Evolutionary conservation across 164 flowering plant species (phyloP).

Genomic region (Vitis riparia): DNA sequence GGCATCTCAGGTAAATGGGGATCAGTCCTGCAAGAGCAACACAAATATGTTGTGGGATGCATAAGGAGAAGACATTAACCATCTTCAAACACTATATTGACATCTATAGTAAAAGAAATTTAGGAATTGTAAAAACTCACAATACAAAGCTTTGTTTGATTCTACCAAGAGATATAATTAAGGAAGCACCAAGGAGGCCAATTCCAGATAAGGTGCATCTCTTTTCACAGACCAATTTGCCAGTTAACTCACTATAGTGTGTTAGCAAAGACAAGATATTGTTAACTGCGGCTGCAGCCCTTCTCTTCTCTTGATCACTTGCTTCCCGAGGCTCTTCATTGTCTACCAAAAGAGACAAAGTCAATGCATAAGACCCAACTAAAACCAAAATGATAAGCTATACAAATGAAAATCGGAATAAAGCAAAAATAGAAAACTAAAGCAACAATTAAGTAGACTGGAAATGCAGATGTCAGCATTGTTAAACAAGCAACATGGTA

Average conservation of each 20-base stretch:
- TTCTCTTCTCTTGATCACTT: conserved; percentile 71
- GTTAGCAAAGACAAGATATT: conserved; percentile 66
- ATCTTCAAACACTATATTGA: conserved; percentile 1
- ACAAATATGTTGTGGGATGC: conserved; percentile 15
- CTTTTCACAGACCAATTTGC: conserved; percentile 64
- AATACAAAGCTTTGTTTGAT: conserved; percentile 99
- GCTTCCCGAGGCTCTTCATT: conserved; percentile 69
- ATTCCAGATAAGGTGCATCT: conserved; percentile 45
- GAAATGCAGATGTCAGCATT: too few species aligned
- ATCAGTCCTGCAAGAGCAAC: conserved; percentile 58
- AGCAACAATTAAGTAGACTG: background rate
- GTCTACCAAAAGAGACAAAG: conserved; percentile 42
- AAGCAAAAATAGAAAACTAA: background rate
- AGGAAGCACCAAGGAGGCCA: conserved; percentile 54
- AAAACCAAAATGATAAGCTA: conserved; percentile 7
- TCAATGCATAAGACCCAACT: conserved; percentile 4
- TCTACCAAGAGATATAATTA: conserved; percentile 92
- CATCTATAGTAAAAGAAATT: conserved; percentile 11
- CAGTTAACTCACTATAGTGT: conserved; percentile 67
- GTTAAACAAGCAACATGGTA: too few species aligned
- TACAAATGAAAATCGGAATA: background rate
- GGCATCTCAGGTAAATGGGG: conserved; percentile 79
- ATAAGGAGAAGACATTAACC: conserved; percentile 9
- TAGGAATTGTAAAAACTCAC: conserved; percentile 75
- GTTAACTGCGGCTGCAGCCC: conserved; percentile 49